phyloP scores from a whole-genome alignment of 805 yeast species.

The Sugiyamaella chiloensis region DNA sequence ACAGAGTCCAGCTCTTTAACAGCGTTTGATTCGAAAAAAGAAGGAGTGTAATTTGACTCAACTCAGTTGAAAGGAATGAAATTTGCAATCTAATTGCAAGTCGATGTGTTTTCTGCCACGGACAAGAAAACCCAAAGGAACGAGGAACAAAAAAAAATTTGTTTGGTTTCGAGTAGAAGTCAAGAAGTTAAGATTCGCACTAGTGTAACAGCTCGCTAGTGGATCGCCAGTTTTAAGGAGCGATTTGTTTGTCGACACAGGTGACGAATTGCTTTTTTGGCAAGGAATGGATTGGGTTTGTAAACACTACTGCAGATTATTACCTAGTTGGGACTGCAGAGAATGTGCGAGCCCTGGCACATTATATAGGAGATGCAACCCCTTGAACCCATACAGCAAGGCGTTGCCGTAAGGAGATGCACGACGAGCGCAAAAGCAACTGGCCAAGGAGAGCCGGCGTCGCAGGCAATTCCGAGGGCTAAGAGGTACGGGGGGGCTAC shows the following conservation, averaged over 20 bases:
- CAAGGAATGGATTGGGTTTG: conserved; percentile 1
- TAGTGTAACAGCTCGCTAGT: background rate
- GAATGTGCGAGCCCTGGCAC: too few relatives aligned
- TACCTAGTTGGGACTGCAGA: background rate
- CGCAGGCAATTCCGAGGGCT: too few relatives aligned
- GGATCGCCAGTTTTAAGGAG: conserved; percentile 3
- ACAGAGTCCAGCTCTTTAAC: conserved; percentile 2
- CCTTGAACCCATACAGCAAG: too few relatives aligned
- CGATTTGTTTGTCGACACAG: background rate
- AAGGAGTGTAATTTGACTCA: conserved; percentile 1
- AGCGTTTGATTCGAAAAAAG: background rate
- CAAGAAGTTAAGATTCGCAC: conserved; percentile 1
- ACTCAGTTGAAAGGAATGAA: conserved; percentile 6
- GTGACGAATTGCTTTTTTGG: background rate
- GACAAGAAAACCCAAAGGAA: background rate
- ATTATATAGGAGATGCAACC: too few relatives aligned
- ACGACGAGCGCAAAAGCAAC: too few relatives aligned
- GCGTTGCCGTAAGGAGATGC: too few relatives aligned
- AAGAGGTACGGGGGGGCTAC: too few relatives aligned
- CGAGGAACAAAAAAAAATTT: conserved; percentile 2
- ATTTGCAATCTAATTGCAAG: conserved; percentile 1
- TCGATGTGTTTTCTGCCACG: too few relatives aligned
- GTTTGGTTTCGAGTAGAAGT: background rate
- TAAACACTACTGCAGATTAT: background rate
- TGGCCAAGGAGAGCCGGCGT: too few relatives aligned